Evolutionary conservation across 2,329 filamentous ascomycete genomes (phyloP), one percentile per base, ranked within the genome.

Genomic region (Diaporthe citriasiana): DNA sequence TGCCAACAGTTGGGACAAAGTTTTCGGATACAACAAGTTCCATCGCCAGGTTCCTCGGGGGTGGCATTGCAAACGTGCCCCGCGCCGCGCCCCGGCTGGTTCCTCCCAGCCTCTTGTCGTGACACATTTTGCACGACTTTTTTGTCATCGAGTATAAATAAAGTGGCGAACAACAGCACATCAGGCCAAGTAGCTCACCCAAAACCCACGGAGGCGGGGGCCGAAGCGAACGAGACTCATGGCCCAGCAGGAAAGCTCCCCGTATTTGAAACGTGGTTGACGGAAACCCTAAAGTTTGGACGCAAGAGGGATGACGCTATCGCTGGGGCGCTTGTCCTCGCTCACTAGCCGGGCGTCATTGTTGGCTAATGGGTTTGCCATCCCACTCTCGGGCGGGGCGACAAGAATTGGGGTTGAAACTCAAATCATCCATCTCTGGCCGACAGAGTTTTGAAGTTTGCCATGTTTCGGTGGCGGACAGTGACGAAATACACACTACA

Each of bases 261-360:
- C 63, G 63, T 53, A 68, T 33, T 53, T 68, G 63, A 68, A 68
- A 68, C 63, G 63, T 53, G 45, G 63, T 68, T 68, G 63, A 53
- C 63, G 63, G 63, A 68, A 68, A 68, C 63, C 63, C 63, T 68
- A 68, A 68, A 68, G 45, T 68, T 53, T 68, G 63, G 63, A 53
- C 47, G 63, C 33, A 51, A 40, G 33, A 51, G 47, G 27, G 33
- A 65, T 50, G 60, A 65, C 60, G 60, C 60, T 65, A 33, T 35
- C 9, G 59, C 40, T 65, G 42, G 56, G 56, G 55, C 57, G n/a
- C 57, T 27, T 35, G 40, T 33, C 7, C 42, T 66, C 3, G 42
- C 40, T 30, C 7, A 19, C 22, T 25, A 30, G 30, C 35, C 30
- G 45, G 57, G 57, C 25, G 25, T 66, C 45, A 51, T 50, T n/a